Base-by-base conservation (phyloP, 2,329 filamentous ascomycete genomes). In the Colletotrichum costaricense region DNA sequence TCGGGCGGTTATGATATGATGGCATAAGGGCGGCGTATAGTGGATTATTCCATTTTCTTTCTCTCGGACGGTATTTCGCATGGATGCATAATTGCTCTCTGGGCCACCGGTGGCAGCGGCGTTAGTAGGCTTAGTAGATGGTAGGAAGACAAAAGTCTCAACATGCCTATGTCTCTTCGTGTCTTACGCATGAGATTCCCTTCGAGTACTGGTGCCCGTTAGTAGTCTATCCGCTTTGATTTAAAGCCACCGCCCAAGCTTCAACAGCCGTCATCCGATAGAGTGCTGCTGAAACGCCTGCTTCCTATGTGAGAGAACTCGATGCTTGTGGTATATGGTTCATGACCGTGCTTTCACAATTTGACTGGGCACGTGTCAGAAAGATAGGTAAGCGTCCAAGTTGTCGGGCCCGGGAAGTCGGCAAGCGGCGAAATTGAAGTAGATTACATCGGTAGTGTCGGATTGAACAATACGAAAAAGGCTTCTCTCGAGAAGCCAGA, bases 11-110 rank as follows among this genome's bases (percentile, higher is more conserved):
- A 54, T 49, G 65, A 69, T n/a, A 64, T 22, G 69, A 72, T 38
- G 59, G 69, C 69, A 72, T 69, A 59, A 72, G 58, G 69, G 65
- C 59, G 69, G 69, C 69, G 69, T 72, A 64, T 26, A 54, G 52
- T 24, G 64, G 65, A 24, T 46, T 16, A 56, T 28, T 14, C 26
- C 49, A 55, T 16, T 24, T 28, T 55, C 9, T 26, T 19, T 22
- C 42, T 63, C 19, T 38, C 28, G 19, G 46, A 54, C 14, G 62
- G 52, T 9, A 63, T 14, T 33, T 72, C 59, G 30, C 28, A 54
- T 54, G 30, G 54, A 63, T 38, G 54, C 65, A 63, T 46, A 46
- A 22, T 63, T 42, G 56, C 58, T 54, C n/a, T 52, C 57, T 65
- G 38, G 35, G 33, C 24, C 65, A 24, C 24, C 5, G 56, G 33